Base-by-base conservation (phyloP, 148 eudicot species). In the Pharnaceum exiguum region DNA sequence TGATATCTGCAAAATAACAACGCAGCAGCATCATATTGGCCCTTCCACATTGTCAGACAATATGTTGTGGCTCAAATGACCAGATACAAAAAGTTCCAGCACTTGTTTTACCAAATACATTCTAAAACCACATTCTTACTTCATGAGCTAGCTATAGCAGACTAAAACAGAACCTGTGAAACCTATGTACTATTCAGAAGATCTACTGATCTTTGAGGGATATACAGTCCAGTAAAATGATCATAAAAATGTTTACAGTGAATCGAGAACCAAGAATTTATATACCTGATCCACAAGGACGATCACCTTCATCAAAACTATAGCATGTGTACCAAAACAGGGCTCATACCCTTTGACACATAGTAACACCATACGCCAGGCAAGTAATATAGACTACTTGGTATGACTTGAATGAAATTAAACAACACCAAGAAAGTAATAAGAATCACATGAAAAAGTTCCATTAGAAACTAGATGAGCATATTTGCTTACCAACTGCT, bases 401-500 rank as follows among this genome's bases (percentile, higher is more conserved):
- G 11, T 42, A 29, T 5, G 3, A 15, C n/a, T 46, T 37, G 15
- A 8, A 37, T 37, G 12, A 3, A 37, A 37, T 4, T 37, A 4
- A 37, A 37, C 12, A 37, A 37, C 7, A 3, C 10, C 10, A 37
- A 37, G 12, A 3, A 4, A 37, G 15, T n/a, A n/a, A n/a, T n/a
- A n/a, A n/a, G n/a, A n/a, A 35, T 22, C 25, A 31, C 27, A 35
- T 59, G 19, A 31, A 57, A 18, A 24, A 36, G 39, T 23, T 52
- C 25, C 3, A 39, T n/a, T 11, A 42, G 19, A 12, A 36, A 49
- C 21, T 13, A 51, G 16, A 59, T 48, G 7, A 10, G 37, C 26
- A 37, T 18, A 27, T 48, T 18, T 31, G 38, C 61, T 29, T 79
- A 83, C 89, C 89, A 47, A 75, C 75, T 62, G 62, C 70, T 67